Percentiles rank a stretch among this genome's conserved stretches.
Conservation (phyloP, 345 rosid genomes). For the Pseudoturritis turrita region DNA sequence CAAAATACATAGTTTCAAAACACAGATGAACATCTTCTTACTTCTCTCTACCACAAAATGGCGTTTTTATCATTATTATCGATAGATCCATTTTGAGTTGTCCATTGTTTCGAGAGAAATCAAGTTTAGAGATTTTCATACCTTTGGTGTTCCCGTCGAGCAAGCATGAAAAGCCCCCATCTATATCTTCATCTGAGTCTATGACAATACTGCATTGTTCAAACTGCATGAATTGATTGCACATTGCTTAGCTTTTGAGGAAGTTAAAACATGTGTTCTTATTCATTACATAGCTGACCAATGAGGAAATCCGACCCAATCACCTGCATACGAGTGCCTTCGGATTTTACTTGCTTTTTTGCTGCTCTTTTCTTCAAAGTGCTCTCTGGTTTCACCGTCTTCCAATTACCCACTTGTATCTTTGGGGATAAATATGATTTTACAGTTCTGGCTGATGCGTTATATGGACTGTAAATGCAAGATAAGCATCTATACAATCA, state of each 20-base stretch:
- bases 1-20: not conserved
- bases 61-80: not conserved
- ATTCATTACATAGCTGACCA: not conserved
- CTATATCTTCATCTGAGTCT: conserved; percentile 82
- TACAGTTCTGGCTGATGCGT: conserved; percentile 24
- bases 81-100: not conserved
- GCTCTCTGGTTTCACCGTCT: conserved; percentile 43
- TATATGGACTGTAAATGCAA: conserved; percentile 41
- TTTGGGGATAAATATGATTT: conserved; percentile 33
- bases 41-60: not conserved
- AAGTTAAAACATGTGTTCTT: not conserved
- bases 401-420: conserved; percentile 59
- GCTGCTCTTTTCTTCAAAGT: conserved; percentile 17
- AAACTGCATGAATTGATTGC: conserved; percentile 38
- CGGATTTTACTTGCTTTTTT: conserved; percentile 27
- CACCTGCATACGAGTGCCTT: conserved; percentile 40
- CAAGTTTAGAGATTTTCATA: conserved; percentile 10
- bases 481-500: not conserved
- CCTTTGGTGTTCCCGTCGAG: conserved; percentile 55
- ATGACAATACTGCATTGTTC: conserved; percentile 36
- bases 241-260: not conserved
- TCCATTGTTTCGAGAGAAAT: not conserved
- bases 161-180: conserved; percentile 71
- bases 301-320: not conserved
- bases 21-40: not conserved